Conservation (phyloP, 1,139 yeast species). For the Magnusiomyces tetraspermus region DNA sequence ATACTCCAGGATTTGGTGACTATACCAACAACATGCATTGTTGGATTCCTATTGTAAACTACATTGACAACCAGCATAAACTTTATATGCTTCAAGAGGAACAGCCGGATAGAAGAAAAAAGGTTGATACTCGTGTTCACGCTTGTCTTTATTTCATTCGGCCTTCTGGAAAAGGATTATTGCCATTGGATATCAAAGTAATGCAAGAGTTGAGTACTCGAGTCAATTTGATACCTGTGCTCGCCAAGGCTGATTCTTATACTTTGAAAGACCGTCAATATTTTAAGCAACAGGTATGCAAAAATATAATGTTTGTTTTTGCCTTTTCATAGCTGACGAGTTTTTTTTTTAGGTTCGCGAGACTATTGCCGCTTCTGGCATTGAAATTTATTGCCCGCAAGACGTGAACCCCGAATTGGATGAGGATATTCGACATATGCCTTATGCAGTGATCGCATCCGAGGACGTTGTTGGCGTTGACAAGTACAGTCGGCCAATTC, state of each 20-base stretch:
- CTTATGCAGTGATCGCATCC: slow-evolving; percentile 56
- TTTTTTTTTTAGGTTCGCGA: slow-evolving; percentile 32
- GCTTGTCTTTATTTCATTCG: slow-evolving; percentile 63
- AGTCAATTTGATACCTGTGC: slow-evolving; percentile 67
- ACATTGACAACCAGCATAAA: slow-evolving; percentile 53
- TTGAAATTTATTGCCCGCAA: slow-evolving; percentile 50
- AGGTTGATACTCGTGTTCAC: slow-evolving; percentile 58
- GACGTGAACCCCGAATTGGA: slow-evolving; percentile 29
- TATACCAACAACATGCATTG: slow-evolving; percentile 48
- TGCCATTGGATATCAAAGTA: slow-evolving; percentile 53
- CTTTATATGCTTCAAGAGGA: slow-evolving; percentile 53
- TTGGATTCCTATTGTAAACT: slow-evolving; percentile 51
- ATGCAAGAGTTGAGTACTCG: slow-evolving; percentile 58
- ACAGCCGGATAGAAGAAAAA: slow-evolving; percentile 51
- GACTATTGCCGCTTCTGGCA: slow-evolving; percentile 41
- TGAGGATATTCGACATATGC: slow-evolving; percentile 32
- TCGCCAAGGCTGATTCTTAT: slow-evolving; percentile 66
- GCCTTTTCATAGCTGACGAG: too few relatives aligned
- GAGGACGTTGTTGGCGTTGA: slow-evolving; percentile 23
- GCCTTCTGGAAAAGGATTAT: slow-evolving; percentile 46
- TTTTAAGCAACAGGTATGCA: slow-evolving; percentile 34
- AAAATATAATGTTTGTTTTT: too few relatives aligned
- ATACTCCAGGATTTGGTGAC: slow-evolving; percentile 77
- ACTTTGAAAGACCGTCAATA: slow-evolving; percentile 33
- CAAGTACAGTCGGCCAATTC: slow-evolving; percentile 35